Evolutionary conservation across 75 land plant genomes (phyloP), one percentile per base, ranked within the genome.

Genomic region (Sequoiadendron giganteum): DNA sequence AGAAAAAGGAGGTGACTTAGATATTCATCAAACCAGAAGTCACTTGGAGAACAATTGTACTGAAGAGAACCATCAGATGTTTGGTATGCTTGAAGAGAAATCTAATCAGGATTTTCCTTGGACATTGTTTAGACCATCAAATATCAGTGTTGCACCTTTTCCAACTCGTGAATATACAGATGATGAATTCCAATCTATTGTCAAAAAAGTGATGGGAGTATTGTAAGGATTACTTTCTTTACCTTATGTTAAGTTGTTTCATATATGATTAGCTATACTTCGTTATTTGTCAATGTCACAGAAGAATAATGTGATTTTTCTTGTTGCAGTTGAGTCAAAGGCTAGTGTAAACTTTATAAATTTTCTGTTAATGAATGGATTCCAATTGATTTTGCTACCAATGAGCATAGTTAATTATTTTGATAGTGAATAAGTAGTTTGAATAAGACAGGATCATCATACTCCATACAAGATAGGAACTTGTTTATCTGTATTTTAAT

Each of bases 111-210:
- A 92, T 45, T 15, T 70, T 48, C 86, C 86, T 3, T 90, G 93
- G 93, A 92, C 61, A 34, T 68, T 90, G 16, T 92, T 88, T 85
- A 93, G 86, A 76, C 96, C 96, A 86, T 90, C 90, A 34, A 91
- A 88, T 30, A 95, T 95, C 80, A 87, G 92, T 56, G 88, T 95
- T 73, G 96, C 86, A 40, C 96, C 96, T 16, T 95, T 95, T 87
- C 96, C 96, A 70, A 95, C 96, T 89, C 94, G 96, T 78, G 94
- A 92, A 85, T 95, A 94, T 85, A 93, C 93, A 48, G 96, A 95
- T 91, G 95, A 95, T 90, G 95, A 95, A 87, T 95, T 95, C 86
- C 95, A 95, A 54, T 94, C 92, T 14, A 95, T 95, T 81, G 88
- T 94, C 45, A 95, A 95, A 92, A 88, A 45, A 30, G 94, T 95